Percentiles rank a stretch among this genome's conserved stretches.
phyloP scores from a whole-genome alignment of 805 yeast species.

The Wickerhamiella occidentalis region DNA sequence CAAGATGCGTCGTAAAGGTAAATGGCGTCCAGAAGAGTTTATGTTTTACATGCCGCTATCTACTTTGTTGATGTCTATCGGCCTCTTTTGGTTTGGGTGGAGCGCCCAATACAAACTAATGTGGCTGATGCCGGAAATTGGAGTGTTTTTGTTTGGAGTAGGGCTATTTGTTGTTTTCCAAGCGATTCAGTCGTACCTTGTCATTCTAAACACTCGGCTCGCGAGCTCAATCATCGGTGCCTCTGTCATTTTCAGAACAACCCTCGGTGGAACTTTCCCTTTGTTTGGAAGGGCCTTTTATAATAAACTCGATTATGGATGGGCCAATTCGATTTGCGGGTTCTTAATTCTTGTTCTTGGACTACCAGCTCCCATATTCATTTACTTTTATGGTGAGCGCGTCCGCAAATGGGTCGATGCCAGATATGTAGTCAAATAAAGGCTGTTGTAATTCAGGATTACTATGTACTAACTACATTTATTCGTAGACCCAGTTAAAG shows the following conservation, averaged over 20 bases:
- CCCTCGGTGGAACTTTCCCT: slow-evolving; percentile 60
- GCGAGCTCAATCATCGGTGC: slow-evolving; percentile 63
- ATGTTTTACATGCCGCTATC: slow-evolving; percentile 40
- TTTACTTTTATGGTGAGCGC: slow-evolving; percentile 43
- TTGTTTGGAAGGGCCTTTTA: slow-evolving; percentile 51
- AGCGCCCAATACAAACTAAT: slow-evolving; percentile 42
- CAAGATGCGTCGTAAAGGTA: slow-evolving; percentile 31
- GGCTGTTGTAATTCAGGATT: neutral
- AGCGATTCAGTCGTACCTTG: slow-evolving; percentile 53
- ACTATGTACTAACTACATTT: neutral
- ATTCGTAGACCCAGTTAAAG: slow-evolving; percentile 86
- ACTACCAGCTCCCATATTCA: slow-evolving; percentile 51
- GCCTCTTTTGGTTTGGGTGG: slow-evolving; percentile 65
- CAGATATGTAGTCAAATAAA: slow-evolving; percentile 17
- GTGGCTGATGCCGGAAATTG: slow-evolving; percentile 55
- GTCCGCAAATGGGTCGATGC: slow-evolving; percentile 48
- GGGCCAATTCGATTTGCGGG: slow-evolving; percentile 59
- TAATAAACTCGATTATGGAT: slow-evolving; percentile 45
- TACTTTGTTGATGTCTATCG: slow-evolving; percentile 44
- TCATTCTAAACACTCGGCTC: slow-evolving; percentile 56
- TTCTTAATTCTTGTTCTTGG: slow-evolving; percentile 46
- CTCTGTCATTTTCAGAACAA: slow-evolving; percentile 53
- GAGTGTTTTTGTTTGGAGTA: slow-evolving; percentile 47
- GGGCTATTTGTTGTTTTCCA: slow-evolving; percentile 55
- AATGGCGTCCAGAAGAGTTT: slow-evolving; percentile 49